phyloP scores from a whole-genome alignment of 1,139 yeast genomes.

The Candida albicans region DNA sequence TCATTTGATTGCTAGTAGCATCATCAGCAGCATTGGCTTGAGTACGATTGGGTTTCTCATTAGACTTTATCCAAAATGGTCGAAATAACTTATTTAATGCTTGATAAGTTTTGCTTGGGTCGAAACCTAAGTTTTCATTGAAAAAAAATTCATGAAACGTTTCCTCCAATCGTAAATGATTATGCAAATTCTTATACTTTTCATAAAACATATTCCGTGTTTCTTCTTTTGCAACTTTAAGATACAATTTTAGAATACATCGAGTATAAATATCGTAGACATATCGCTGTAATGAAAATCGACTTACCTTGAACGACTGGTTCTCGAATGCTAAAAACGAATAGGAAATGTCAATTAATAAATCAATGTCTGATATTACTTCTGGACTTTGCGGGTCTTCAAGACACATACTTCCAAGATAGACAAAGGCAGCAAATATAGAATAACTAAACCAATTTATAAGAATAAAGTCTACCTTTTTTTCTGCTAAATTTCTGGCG shows the following conservation, averaged over 20 bases:
- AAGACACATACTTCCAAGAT: slow-evolving; percentile 28
- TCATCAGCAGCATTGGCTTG: too few species aligned
- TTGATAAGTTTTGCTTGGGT: not conserved
- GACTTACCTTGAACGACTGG: slow-evolving; percentile 1
- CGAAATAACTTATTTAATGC: slow-evolving; percentile 11
- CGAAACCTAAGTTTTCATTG: slow-evolving; percentile 3
- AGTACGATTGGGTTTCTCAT: too few species aligned
- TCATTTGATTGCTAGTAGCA: too few species aligned
- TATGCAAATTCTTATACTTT: slow-evolving; percentile 4
- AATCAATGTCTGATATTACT: slow-evolving; percentile 26
- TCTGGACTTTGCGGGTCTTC: slow-evolving; percentile 28
- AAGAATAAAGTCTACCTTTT: slow-evolving; percentile 21
- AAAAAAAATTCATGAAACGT: slow-evolving; percentile 11
- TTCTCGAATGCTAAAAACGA: slow-evolving; percentile 18
- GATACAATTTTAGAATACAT: slow-evolving; percentile 4
- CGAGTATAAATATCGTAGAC: slow-evolving; percentile 10
- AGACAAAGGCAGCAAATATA: slow-evolving; percentile 36
- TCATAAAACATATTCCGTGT: not conserved
- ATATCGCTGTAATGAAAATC: slow-evolving; percentile 7
- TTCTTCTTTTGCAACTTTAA: slow-evolving; percentile 1
- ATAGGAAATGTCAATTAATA: slow-evolving; percentile 30
- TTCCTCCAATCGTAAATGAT: slow-evolving; percentile 7
- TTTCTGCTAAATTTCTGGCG: slow-evolving; percentile 20
- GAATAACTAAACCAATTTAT: slow-evolving; percentile 33
- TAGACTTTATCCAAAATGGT: slow-evolving; percentile 5